phyloP scores from a whole-genome alignment of 192 early-diverging fungal genomes.

The Coemansia sp. region DNA sequence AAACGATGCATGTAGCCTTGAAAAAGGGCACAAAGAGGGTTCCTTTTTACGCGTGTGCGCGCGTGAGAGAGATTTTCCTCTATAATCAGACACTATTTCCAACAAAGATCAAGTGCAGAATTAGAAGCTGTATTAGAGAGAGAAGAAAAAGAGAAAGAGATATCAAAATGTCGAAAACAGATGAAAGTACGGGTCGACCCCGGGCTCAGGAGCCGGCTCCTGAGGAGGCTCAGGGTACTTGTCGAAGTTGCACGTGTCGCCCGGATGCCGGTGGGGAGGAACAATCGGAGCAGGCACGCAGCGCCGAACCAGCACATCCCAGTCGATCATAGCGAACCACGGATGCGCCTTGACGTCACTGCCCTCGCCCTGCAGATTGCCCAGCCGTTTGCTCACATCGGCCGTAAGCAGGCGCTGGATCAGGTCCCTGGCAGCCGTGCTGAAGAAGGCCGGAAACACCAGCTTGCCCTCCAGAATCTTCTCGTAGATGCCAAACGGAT shows the following conservation, averaged over 20 bases:
- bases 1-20: too few species aligned
- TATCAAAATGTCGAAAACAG: slow-evolving; percentile 75
- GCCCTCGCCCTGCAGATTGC: slow-evolving; percentile 88
- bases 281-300: slow-evolving; percentile 84
- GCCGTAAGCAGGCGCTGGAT: slow-evolving; percentile 88
- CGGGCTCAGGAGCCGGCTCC: slow-evolving; percentile 56
- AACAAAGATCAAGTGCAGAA: background rate
- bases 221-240: slow-evolving; percentile 84
- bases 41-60: too few species aligned
- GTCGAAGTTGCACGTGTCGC: slow-evolving; percentile 98
- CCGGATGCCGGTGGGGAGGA: slow-evolving; percentile 81
- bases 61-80: too few species aligned
- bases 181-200: slow-evolving; percentile 75
- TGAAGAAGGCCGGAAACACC: slow-evolving; percentile 86
- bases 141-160: background rate
- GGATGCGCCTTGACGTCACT: slow-evolving; percentile 91
- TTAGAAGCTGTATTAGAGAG: background rate
- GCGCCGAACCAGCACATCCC: slow-evolving; percentile 79
- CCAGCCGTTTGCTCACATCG: slow-evolving; percentile 89
- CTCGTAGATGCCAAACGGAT: slow-evolving; percentile 97
- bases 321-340: slow-evolving; percentile 93
- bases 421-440: slow-evolving; percentile 79
- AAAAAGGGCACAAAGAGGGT: too few species aligned
- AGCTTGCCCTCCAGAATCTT: slow-evolving; percentile 93
- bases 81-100: too few species aligned